Base-by-base conservation (phyloP, 2,329 filamentous ascomycete species). In the Madurella mycetomatis region DNA sequence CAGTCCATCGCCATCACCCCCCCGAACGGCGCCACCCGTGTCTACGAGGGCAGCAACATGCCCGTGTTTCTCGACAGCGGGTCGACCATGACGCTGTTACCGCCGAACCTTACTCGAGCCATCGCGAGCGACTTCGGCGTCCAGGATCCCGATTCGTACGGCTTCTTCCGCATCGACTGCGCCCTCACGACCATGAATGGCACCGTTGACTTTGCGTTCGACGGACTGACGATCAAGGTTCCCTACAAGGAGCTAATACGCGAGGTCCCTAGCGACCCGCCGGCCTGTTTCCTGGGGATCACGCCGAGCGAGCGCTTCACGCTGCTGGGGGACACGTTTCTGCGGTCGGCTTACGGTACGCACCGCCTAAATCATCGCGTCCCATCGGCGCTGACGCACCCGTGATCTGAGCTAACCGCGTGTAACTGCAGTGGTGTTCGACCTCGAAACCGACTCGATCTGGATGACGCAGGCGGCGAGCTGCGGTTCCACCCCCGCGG, bases 1-100 rank as follows among this genome's bases (percentile, higher is more conserved):
- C 60, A 73, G 11, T 73, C 71, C 19, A 64, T 80, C 63, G 68
- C 69, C 8, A 66, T 78, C 25, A 72, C 70, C 2, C 66, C 73
- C 4, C 71, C 73, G 2, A 70, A 61, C 50, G 67, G 69, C 32
- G 67, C 64, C 42, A 61, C 62, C 54, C 39, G 47, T 1, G 43
- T 39, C 5, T 76, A 76, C 59, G 49, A 64, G 40, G 68, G 69
- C 63, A 71, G 71, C 43, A 62, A 61, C 15, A 70, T 76, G 60
- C 74, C 82, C 12, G 85, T 87, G 11, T 83, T 90, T 50, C 76
- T 90, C 42, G 87, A 90, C 70, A 87, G 83, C 25, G 87, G 87
- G 7, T 84, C 83, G 19, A 88, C 84, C 13, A 74, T 88, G 63
- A 86, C 81, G 47, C 80, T 88, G 51, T 73, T 90, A 1, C 87